A percentile compares a stretch with the other conserved stretches of the same genome.
phyloP scores from a whole-genome alignment of 495 filamentous ascomycete genomes.

The Neurospora sp. region DNA sequence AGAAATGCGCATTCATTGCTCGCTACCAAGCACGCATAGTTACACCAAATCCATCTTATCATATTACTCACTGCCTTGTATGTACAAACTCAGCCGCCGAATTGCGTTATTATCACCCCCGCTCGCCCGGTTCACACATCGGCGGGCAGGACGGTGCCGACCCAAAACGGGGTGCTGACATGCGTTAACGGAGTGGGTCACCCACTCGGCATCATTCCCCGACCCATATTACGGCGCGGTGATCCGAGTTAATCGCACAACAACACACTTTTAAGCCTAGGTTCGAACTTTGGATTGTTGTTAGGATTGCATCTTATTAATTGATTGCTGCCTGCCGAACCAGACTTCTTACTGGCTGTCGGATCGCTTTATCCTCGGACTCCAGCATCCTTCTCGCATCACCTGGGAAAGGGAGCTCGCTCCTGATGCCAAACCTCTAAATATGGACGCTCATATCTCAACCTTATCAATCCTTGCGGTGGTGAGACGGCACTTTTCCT shows the following conservation, averaged over 20 bases:
- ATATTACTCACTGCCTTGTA: not conserved
- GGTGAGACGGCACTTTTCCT: conserved; percentile 16
- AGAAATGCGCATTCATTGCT: not conserved
- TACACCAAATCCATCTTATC: not conserved
- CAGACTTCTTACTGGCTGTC: not conserved
- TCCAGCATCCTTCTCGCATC: not conserved
- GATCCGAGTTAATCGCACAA: not conserved
- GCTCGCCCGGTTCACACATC: not conserved
- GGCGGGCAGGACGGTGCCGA: not conserved
- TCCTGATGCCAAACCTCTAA: not conserved
- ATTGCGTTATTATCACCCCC: conserved; percentile 16
- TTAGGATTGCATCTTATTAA: not conserved
- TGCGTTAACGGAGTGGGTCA: conserved; percentile 1
- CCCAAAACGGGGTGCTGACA: not conserved
- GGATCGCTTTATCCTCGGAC: not conserved
- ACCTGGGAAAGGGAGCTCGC: not conserved
- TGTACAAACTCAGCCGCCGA: not conserved
- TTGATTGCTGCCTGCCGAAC: not conserved
- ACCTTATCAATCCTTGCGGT: not conserved
- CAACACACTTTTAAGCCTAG: not conserved
- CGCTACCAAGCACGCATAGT: not conserved
- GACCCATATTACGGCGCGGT: not conserved
- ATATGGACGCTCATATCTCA: not conserved
- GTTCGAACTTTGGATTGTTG: not conserved
- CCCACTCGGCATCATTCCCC: not conserved